phyloP scores from a whole-genome alignment of 2,329 filamentous ascomycete species.

The Penicillium sp. region DNA sequence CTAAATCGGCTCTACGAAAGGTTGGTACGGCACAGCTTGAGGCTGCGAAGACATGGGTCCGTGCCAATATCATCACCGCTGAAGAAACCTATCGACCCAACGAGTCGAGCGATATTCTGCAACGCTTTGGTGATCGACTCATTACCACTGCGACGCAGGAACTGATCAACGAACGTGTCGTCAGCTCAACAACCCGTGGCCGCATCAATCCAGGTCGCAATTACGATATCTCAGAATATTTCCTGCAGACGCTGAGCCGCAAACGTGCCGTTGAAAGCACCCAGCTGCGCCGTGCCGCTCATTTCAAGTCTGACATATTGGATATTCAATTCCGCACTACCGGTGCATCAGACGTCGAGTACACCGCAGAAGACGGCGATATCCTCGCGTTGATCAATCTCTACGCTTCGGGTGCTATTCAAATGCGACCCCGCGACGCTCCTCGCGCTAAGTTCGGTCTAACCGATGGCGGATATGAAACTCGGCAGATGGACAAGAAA shows the following conservation, averaged over 20 bases:
- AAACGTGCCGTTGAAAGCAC: constrained; percentile 38
- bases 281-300: constrained; percentile 39
- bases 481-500: constrained; percentile 44
- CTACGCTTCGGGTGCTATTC: constrained; percentile 33
- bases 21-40: constrained; percentile 28
- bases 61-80: constrained; percentile 46
- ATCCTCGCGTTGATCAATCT: constrained; percentile 44
- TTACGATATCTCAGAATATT: constrained; percentile 43
- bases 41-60: constrained; percentile 47
- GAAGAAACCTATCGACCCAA: constrained; percentile 39
- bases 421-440: constrained; percentile 36
- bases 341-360: constrained; percentile 31
- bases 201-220: constrained; percentile 42
- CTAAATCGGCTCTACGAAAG: constrained; percentile 10
- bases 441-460: constrained; percentile 47
- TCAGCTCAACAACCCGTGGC: constrained; percentile 39
- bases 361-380: constrained; percentile 43
- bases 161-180: constrained; percentile 40
- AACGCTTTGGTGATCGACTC: constrained; percentile 30
- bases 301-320: constrained; percentile 43
- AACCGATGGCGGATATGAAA: constrained; percentile 46
- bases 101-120: constrained; percentile 35
- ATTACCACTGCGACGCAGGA: constrained; percentile 40
- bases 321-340: constrained; percentile 36
- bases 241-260: constrained; percentile 39